Conservation (phyloP, 306 rosid species). For the Begonia peltatifolia region DNA sequence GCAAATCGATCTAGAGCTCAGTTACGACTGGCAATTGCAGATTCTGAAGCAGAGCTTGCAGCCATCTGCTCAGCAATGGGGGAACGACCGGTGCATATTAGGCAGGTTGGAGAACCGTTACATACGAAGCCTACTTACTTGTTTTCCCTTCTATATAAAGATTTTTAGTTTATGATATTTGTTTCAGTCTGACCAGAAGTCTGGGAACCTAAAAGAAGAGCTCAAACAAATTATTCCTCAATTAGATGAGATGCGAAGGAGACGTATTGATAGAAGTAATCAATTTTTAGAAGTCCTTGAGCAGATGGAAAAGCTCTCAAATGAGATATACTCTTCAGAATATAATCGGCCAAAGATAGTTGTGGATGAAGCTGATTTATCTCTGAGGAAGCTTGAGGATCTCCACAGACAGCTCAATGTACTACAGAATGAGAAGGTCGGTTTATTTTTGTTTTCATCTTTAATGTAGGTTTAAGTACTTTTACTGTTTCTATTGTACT, state of each 20-base stretch:
- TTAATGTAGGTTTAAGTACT: background rate
- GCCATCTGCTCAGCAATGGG: slow-evolving; percentile 88
- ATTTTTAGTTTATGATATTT: background rate
- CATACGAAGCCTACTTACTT: no score
- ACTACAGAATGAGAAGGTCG: slow-evolving; percentile 87
- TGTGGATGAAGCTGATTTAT: slow-evolving; percentile 69
- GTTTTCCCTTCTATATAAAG: no score
- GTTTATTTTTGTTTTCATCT: background rate
- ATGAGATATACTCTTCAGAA: slow-evolving; percentile 43
- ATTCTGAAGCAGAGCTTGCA: slow-evolving; percentile 79
- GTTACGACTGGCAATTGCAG: slow-evolving; percentile 85
- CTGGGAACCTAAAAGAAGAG: slow-evolving; percentile 78
- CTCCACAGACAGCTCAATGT: slow-evolving; percentile 56
- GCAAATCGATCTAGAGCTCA: slow-evolving; percentile 86
- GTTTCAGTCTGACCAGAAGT: slow-evolving; percentile 51
- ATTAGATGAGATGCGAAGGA: slow-evolving; percentile 81
- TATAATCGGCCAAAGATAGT: slow-evolving; percentile 14
- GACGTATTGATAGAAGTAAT: slow-evolving; percentile 52
- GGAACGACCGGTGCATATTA: slow-evolving; percentile 74
- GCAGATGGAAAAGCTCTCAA: slow-evolving; percentile 48
- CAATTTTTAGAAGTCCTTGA: slow-evolving; percentile 59
- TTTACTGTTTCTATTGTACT: background rate
- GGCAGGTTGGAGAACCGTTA: slow-evolving; percentile 47
- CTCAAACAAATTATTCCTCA: slow-evolving; percentile 55
- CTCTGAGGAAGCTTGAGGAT: slow-evolving; percentile 88